Percentiles rank a stretch among this genome's conserved stretches.
These are phyloP conservation scores for Aspergillus saccharolyticus DNA, from an alignment of 495 filamentous ascomycete species.

Conservation along the genomic window DNA sequence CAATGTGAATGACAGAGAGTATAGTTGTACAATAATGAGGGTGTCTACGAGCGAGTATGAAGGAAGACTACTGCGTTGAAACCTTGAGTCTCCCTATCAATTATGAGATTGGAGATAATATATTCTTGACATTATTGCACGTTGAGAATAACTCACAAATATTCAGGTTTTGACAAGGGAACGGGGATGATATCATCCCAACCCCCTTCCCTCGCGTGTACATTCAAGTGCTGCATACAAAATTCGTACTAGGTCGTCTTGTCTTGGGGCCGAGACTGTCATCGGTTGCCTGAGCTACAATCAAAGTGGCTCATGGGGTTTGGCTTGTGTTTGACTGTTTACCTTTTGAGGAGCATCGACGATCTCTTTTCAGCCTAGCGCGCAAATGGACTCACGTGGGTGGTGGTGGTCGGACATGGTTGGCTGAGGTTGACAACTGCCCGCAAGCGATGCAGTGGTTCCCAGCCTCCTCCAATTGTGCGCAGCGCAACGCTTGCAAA, in stretches of 20 bases:
- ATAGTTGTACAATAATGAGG: too few relatives aligned
- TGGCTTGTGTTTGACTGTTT: constrained; percentile 33
- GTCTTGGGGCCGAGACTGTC: too few relatives aligned
- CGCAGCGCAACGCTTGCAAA: constrained; percentile 26
- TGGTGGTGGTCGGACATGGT: constrained; percentile 25
- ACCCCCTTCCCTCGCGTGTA: background rate
- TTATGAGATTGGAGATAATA: too few relatives aligned
- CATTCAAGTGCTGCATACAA: background rate
- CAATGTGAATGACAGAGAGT: too few relatives aligned
- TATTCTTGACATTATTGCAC: too few relatives aligned
- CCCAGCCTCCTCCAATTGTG: constrained; percentile 37
- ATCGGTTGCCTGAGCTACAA: constrained; percentile 25
- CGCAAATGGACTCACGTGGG: constrained; percentile 28
- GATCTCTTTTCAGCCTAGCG: constrained; percentile 29
- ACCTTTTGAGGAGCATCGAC: constrained; percentile 28
- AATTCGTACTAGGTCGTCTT: too few relatives aligned
- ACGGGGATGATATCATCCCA: background rate
- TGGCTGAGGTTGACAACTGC: constrained; percentile 20
- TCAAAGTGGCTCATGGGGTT: constrained; percentile 10
- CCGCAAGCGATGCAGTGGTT: constrained; percentile 26
- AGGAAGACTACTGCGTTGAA: too few relatives aligned
- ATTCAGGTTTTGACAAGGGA: background rate
- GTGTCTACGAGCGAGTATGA: too few relatives aligned
- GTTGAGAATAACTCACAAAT: too few relatives aligned
- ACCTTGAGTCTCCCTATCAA: too few relatives aligned